phyloP scores from a whole-genome alignment of 805 yeast species.

The Myxozyma monticola region DNA sequence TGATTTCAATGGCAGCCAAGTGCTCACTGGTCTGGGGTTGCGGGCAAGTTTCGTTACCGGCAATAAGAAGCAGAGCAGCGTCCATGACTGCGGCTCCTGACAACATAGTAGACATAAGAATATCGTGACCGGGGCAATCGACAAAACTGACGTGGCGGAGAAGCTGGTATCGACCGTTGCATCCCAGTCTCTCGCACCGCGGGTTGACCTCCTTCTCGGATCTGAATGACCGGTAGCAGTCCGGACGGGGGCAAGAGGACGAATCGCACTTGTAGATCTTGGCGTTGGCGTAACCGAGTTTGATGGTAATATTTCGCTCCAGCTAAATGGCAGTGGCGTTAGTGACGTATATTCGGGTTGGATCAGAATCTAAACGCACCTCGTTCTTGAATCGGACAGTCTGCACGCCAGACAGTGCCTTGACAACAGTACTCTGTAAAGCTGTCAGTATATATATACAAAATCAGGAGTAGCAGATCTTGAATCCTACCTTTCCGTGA shows the following conservation, averaged over 20 bases:
- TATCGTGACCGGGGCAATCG: conserved; percentile 99
- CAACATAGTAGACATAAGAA: conserved; percentile 99
- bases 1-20: conserved; percentile 98
- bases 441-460: background rate
- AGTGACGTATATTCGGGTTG: background rate
- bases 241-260: conserved; percentile 86
- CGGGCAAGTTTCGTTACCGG: conserved; percentile 99
- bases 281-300: conserved; percentile 98
- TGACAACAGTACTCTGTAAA: conserved; percentile 70
- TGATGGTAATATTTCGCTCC: conserved; percentile 98
- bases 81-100: conserved; percentile 99
- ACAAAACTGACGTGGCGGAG: conserved; percentile 97
- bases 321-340: conserved; percentile 38
- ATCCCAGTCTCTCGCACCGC: conserved; percentile 83
- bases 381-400: conserved; percentile 99
- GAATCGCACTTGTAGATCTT: conserved; percentile 92
- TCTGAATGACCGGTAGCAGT: conserved; percentile 90
- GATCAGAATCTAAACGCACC: conserved; percentile 24
- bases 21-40: conserved; percentile 99
- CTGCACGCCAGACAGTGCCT: conserved; percentile 97
- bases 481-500: conserved; percentile 62
- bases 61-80: conserved; percentile 92
- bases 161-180: conserved; percentile 83
- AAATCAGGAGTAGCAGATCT: background rate
- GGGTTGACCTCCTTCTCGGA: conserved; percentile 95